phyloP scores from a whole-genome alignment of 2,329 filamentous ascomycete species.

The Xylaria multiplex region DNA sequence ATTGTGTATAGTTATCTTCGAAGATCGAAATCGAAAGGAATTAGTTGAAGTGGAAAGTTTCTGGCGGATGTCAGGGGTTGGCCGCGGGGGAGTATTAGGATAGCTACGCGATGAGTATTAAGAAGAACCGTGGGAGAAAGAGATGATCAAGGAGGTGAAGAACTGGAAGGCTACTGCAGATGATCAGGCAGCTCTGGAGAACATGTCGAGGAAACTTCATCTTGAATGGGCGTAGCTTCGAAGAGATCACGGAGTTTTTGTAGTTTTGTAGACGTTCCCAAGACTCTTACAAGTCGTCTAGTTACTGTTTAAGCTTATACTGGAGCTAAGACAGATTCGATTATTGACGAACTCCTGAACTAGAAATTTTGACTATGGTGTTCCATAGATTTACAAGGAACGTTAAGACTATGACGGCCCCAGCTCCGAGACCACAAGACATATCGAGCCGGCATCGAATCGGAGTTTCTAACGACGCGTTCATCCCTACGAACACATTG shows the following conservation, averaged over 20 bases:
- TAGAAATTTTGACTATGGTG: conserved; percentile 27
- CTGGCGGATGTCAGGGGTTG: conserved; percentile 16
- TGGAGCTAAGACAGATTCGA: conserved; percentile 43
- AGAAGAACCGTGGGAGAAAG: conserved; percentile 21
- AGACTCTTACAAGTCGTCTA: conserved; percentile 36
- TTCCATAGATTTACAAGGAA: conserved; percentile 39
- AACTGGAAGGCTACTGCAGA: conserved; percentile 42
- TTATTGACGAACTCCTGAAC: conserved; percentile 35
- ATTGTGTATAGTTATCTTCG: conserved; percentile 39
- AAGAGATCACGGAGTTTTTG: conserved; percentile 48
- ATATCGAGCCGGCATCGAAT: conserved; percentile 43
- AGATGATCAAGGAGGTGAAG: conserved; percentile 32
- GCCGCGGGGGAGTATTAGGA: conserved; percentile 24
- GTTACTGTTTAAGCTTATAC: conserved; percentile 37
- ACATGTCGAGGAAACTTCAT: conserved; percentile 40
- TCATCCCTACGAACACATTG: conserved; percentile 40
- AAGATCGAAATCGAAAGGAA: conserved; percentile 12
- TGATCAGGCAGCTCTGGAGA: conserved; percentile 38
- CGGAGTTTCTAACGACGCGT: conserved; percentile 45
- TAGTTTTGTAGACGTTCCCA: conserved; percentile 47
- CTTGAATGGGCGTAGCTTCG: conserved; percentile 35
- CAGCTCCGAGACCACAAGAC: conserved; percentile 35
- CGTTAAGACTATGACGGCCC: conserved; percentile 30
- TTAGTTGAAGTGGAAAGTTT: conserved; percentile 25
- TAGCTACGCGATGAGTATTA: conserved; percentile 28